Conservation (phyloP, 192 early-diverging fungal genomes). For the Coemansia sp. region DNA sequence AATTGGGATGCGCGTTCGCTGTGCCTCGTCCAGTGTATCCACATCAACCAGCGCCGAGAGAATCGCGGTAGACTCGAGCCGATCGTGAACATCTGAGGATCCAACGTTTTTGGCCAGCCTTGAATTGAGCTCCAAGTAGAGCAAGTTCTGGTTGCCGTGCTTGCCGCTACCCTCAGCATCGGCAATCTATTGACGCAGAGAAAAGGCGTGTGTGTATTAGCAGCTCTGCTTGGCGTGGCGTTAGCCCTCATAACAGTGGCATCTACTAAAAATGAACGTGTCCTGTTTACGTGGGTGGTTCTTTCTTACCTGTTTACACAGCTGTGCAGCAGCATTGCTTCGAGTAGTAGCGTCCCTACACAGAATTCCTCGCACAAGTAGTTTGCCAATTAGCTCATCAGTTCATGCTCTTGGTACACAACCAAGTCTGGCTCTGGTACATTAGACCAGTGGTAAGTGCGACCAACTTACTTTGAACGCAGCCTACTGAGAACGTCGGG, state of each 20-base stretch:
- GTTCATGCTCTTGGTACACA: neutral
- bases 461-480: slow-evolving; percentile 15
- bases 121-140: too few species aligned
- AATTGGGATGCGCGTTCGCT: slow-evolving; percentile 21
- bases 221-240: too few species aligned
- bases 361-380: neutral
- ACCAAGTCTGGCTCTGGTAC: neutral
- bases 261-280: neutral
- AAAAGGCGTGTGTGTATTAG: too few species aligned
- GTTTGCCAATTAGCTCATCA: neutral
- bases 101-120: neutral
- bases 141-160: too few species aligned
- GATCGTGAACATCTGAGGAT: slow-evolving; percentile 13
- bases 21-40: slow-evolving; percentile 21
- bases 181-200: too few species aligned
- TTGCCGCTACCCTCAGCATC: too few species aligned
- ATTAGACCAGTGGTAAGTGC: neutral
- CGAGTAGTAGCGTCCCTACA: slow-evolving; percentile 1
- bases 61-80: slow-evolving; percentile 22
- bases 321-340: neutral
- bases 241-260: too few species aligned
- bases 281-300: neutral
- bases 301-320: slow-evolving; percentile 4
- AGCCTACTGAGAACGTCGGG: neutral
- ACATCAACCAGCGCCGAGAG: slow-evolving; percentile 19